These are phyloP conservation scores for Xenoacremonium recifei DNA, from an alignment of 2,329 filamentous ascomycete genomes.

Conservation along the genomic window DNA sequence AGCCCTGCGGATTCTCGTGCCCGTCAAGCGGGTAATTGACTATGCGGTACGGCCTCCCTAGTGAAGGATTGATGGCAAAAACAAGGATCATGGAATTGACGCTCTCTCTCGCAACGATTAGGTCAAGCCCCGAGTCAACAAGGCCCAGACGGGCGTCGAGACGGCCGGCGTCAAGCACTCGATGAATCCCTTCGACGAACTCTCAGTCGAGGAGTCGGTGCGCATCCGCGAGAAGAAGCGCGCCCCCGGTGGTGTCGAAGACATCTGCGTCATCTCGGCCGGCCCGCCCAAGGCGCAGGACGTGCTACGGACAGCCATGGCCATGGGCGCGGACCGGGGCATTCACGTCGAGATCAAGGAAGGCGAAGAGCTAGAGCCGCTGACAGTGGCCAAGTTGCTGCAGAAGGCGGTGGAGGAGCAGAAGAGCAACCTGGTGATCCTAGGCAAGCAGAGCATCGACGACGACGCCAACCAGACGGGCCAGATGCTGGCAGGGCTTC, in stretches of 20 bases:
- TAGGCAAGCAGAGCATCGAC: constrained; percentile 98
- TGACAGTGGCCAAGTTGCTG: constrained; percentile 90
- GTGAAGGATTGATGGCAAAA: too few relatives aligned
- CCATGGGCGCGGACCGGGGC: constrained; percentile 92
- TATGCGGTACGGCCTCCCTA: constrained; percentile 63
- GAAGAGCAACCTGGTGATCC: constrained; percentile 84
- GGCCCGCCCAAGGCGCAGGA: constrained; percentile 87
- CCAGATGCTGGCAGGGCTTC: constrained; percentile 91
- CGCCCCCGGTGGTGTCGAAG: constrained; percentile 72
- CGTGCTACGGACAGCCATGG: constrained; percentile 92
- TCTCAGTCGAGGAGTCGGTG: constrained; percentile 94
- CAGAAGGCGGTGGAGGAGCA: constrained; percentile 77
- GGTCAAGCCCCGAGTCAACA: constrained; percentile 70
- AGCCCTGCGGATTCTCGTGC: constrained; percentile 72
- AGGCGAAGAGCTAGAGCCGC: constrained; percentile 76
- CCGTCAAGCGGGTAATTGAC: constrained; percentile 83
- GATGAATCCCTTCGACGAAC: constrained; percentile 99
- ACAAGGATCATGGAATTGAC: constrained; percentile 5
- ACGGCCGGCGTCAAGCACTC: constrained; percentile 92
- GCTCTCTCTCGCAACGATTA: constrained; percentile 34
- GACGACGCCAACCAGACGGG: constrained; percentile 95
- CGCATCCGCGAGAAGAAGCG: constrained; percentile 86
- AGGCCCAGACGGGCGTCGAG: constrained; percentile 81
- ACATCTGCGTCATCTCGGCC: constrained; percentile 87
- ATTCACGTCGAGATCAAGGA: constrained; percentile 84